A percentile compares a stretch with the other conserved stretches of the same genome.
These are phyloP conservation scores for Hebeloma cylindrosporum DNA, from an alignment of 768 basidiomycete species.

Conservation along the genomic window DNA sequence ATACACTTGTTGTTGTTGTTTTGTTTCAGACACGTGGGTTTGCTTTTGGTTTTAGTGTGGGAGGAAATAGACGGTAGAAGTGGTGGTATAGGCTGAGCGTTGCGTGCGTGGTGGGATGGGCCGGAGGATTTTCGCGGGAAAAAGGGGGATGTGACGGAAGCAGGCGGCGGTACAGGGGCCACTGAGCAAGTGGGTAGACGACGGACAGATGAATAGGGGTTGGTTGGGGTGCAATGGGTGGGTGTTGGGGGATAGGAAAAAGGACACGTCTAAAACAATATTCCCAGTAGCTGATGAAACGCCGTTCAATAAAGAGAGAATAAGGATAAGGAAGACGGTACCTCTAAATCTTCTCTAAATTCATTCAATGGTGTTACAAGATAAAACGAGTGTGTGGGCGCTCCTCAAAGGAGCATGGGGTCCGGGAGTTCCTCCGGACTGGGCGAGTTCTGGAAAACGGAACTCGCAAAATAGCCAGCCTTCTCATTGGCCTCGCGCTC, in stretches of 20 bases:
- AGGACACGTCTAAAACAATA: conserved; percentile 20
- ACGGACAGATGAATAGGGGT: neutral
- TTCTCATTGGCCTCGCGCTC: conserved; percentile 35
- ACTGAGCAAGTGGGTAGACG: conserved; percentile 15
- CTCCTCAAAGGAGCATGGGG: conserved; percentile 54
- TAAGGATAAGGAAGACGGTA: conserved; percentile 12
- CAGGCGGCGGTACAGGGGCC: conserved; percentile 9
- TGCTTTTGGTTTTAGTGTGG: conserved; percentile 7
- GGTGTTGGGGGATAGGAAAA: conserved; percentile 9
- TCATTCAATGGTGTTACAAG: conserved; percentile 21
- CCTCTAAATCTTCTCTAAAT: conserved; percentile 32
- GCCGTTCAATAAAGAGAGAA: neutral
- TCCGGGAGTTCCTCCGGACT: conserved; percentile 80
- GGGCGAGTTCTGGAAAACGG: conserved; percentile 83
- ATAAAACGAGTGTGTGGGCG: conserved; percentile 7
- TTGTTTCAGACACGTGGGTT: conserved; percentile 14
- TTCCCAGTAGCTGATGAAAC: conserved; percentile 18
- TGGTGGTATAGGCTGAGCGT: neutral
- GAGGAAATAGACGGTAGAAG: neutral
- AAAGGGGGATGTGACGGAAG: conserved; percentile 5
- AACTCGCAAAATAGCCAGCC: conserved; percentile 71
- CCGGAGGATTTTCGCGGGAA: neutral
- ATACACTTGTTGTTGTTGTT: conserved; percentile 23
- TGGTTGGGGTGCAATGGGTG: neutral
- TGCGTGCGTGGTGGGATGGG: neutral